A percentile compares a stretch with the other conserved stretches of the same genome.
Evolutionary conservation across 1,284 basidiomycete genomes (phyloP).

Genomic region (Malassezia dermatis): DNA sequence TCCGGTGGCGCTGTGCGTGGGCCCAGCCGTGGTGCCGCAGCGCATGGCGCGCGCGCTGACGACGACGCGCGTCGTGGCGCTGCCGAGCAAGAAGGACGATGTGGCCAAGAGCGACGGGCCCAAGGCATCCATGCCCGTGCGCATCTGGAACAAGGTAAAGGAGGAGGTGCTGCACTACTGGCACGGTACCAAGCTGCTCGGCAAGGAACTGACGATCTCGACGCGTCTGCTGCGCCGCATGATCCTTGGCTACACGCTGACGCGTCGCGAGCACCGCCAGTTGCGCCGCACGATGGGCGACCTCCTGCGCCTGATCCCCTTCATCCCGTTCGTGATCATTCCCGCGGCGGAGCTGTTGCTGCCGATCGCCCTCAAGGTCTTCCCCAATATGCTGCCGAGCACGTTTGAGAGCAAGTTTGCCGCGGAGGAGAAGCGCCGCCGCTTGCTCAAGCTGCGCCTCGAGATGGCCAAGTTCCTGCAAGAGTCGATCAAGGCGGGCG

Average conservation of each 20-base stretch:
- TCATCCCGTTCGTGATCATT: slow-evolving; percentile 85
- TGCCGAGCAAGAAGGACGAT: not conserved
- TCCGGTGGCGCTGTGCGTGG: not conserved
- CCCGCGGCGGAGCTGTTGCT: slow-evolving; percentile 98
- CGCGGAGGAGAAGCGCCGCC: slow-evolving; percentile 83
- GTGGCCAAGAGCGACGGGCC: not conserved
- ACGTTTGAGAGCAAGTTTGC: slow-evolving; percentile 93
- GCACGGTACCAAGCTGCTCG: slow-evolving; percentile 87
- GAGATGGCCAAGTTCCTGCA: slow-evolving; percentile 99
- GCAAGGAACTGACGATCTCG: slow-evolving; percentile 86
- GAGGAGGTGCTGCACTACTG: slow-evolving; percentile 94
- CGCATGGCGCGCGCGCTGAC: not conserved
- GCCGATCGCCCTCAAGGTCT: slow-evolving; percentile 88
- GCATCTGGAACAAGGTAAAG: slow-evolving; percentile 78
- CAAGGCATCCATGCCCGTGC: slow-evolving; percentile 21
- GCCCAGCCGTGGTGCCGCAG: not conserved
- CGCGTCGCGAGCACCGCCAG: slow-evolving; percentile 85
- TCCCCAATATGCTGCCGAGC: slow-evolving; percentile 96
- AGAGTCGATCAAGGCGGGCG: slow-evolving; percentile 88
- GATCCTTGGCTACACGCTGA: slow-evolving; percentile 77
- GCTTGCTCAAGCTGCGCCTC: slow-evolving; percentile 80
- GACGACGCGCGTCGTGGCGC: not conserved
- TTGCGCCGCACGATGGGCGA: slow-evolving; percentile 86
- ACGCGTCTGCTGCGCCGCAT: slow-evolving; percentile 80
- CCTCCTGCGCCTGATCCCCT: slow-evolving; percentile 80